Conservation (phyloP, 495 filamentous ascomycete genomes). For the Xylaria bambusicola region DNA sequence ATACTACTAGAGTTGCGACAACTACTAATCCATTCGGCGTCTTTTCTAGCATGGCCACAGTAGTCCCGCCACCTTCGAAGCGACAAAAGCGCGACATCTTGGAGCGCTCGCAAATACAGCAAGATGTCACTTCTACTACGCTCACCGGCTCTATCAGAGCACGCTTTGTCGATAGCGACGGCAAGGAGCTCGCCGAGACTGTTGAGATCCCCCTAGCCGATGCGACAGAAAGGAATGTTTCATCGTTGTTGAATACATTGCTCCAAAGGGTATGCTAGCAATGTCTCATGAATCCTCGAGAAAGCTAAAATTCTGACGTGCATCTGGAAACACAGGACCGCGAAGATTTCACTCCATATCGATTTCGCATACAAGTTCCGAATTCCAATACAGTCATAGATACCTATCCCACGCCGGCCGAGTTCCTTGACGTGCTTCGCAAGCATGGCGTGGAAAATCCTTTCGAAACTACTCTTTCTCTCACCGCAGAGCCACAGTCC, state of each 20-base stretch:
- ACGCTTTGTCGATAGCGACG: conserved; percentile 82
- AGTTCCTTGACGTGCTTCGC: conserved; percentile 47
- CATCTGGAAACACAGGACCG: conserved; percentile 49
- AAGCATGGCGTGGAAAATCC: conserved; percentile 52
- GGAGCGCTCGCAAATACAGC: conserved; percentile 71
- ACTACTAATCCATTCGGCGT: too few relatives aligned
- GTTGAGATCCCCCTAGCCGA: conserved; percentile 83
- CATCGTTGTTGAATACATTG: conserved; percentile 85
- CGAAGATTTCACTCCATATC: conserved; percentile 83
- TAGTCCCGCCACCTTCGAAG: conserved; percentile 88
- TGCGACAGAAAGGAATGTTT: conserved; percentile 86
- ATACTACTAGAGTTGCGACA: too few relatives aligned
- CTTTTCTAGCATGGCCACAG: conserved; percentile 71
- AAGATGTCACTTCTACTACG: conserved; percentile 70
- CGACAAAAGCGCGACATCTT: conserved; percentile 76
- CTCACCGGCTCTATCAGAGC: conserved; percentile 78
- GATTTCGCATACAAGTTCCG: conserved; percentile 71
- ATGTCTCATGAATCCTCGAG: conserved; percentile 2
- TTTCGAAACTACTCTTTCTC: conserved; percentile 60
- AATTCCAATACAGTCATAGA: conserved; percentile 66
- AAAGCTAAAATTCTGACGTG: conserved; percentile 13
- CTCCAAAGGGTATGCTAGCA: conserved; percentile 70
- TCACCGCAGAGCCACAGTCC: conserved; percentile 86
- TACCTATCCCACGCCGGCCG: conserved; percentile 62
- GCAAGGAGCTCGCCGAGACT: conserved; percentile 62